A percentile compares a stretch with the other conserved stretches of the same genome.
Conservation (phyloP, 768 basidiomycete genomes). For the Mrakia gelida region DNA sequence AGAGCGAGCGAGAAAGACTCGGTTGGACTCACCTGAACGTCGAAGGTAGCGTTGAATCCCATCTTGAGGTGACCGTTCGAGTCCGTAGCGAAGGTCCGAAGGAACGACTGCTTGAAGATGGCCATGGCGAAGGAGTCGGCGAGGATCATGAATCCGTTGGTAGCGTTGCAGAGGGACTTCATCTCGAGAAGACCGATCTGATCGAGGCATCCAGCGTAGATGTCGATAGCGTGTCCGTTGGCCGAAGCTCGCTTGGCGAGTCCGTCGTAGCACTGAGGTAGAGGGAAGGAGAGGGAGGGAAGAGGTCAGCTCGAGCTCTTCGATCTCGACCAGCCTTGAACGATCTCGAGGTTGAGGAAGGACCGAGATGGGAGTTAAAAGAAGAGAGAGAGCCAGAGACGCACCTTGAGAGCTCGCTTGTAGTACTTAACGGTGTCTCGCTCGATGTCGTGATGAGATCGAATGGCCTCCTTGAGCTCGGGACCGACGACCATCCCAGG, state of each 20-base stretch:
- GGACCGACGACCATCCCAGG: conserved; percentile 95
- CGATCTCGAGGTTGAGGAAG: not conserved
- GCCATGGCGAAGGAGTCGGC: conserved; percentile 96
- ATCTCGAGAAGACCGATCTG: conserved; percentile 97
- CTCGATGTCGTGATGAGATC: conserved; percentile 98
- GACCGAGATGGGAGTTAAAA: too few relatives aligned
- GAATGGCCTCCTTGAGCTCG: conserved; percentile 93
- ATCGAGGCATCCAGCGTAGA: conserved; percentile 95
- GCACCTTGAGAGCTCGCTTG: conserved; percentile 90
- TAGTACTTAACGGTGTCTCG: conserved; percentile 93
- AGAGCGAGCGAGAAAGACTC: conserved; percentile 26
- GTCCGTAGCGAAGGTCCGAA: conserved; percentile 86
- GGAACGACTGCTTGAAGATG: conserved; percentile 98
- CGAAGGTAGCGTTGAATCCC: conserved; percentile 99
- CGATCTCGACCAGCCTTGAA: conserved; percentile 26
- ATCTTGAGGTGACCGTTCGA: conserved; percentile 86
- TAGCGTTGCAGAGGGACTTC: conserved; percentile 91
- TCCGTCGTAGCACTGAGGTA: conserved; percentile 80
- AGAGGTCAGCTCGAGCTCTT: conserved; percentile 16
- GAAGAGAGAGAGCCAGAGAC: conserved; percentile 6
- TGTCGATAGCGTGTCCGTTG: conserved; percentile 90
- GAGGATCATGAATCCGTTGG: conserved; percentile 91
- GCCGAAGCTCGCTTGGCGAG: conserved; percentile 87
- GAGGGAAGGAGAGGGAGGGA: not conserved
- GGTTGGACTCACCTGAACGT: conserved; percentile 87